These are phyloP conservation scores for Murraya koenigii DNA, from an alignment of 345 rosid species.

Conservation along the genomic window DNA sequence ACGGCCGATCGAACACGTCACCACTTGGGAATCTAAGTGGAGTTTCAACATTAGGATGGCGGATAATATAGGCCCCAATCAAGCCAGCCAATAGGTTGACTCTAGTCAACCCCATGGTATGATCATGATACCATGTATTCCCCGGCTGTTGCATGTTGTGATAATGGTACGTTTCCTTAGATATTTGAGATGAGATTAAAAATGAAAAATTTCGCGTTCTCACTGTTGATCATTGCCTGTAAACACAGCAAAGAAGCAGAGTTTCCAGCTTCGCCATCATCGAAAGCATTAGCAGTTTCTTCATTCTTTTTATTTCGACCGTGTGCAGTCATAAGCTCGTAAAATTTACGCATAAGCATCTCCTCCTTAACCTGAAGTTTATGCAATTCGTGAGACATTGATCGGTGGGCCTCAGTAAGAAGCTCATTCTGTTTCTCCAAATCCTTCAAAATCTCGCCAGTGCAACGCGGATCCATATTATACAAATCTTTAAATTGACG, in stretches of 20 bases:
- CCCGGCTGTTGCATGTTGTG: constrained; percentile 79
- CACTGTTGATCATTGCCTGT: constrained; percentile 13
- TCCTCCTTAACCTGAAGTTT: constrained; percentile 71
- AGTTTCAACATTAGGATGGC: constrained; percentile 48
- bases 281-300: constrained; percentile 10
- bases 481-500: no score
- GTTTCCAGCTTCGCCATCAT: constrained; percentile 12
- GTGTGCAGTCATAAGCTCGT: constrained; percentile 42
- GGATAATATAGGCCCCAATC: constrained; percentile 72
- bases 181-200: not conserved
- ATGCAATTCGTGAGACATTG: constrained; percentile 51
- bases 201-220: not conserved
- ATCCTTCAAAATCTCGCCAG: no score
- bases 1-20: constrained; percentile 52
- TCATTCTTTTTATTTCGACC: constrained; percentile 19
- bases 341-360: constrained; percentile 76
- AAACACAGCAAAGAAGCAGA: constrained; percentile 8
- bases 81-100: constrained; percentile 87
- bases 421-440: constrained; percentile 61
- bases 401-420: constrained; percentile 35
- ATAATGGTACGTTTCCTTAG: constrained; percentile 45
- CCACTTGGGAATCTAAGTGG: constrained; percentile 58
- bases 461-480: no score
- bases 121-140: constrained; percentile 93
- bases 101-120: constrained; percentile 84